Base-by-base conservation (phyloP, 129 eudicot species). In the Kitagawia praeruptora region DNA sequence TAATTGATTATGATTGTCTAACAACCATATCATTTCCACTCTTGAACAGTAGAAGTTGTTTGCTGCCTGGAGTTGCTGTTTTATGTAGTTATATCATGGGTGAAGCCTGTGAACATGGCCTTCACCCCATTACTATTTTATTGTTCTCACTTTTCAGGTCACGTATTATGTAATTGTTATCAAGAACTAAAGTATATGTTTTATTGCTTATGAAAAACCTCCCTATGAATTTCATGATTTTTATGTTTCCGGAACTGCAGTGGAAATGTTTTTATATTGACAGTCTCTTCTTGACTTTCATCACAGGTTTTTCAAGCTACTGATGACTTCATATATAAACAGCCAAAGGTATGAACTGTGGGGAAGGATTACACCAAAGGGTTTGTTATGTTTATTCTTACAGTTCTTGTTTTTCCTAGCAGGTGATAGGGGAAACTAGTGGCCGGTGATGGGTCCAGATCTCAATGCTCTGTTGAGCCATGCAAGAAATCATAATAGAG, bases 401-500 rank as follows among this genome's bases (percentile, higher is more conserved):
- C 42, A 40, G 76, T 25, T 79, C 6, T 56, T 73, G 25, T 81
- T 73, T 73, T 27, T 45, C 70, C 49, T 76, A 51, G 73, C 86
- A 94, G 98, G 97, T 94, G 67, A 45, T 70, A 21, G 91, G 96
- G 74, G 97, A 94, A 77, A 90, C 93, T 8, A 91, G 92, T 83
- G 87, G 88, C 98, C 93, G 8, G 83, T 90, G 41, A 54, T 94
- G n/a, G 98, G 98, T 49, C 75, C 96, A 12, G 75, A 90, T 81
- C 80, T 92, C 25, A 79, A 70, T 67, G 66, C 89, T 48, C 87
- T 94, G 76, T 74, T 94, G 81, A 95, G 90, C 15, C 85, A 80
- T 70, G 96, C 97, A 21, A 82, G 86, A 79, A 92, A 86, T 83
- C 75, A 80, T 75, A 94, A 94, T 78, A 94, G 90, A 80, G 90